A percentile compares a stretch with the other conserved stretches of the same genome.
Evolutionary conservation across 2,329 filamentous ascomycete genomes (phyloP).

Genomic region (Aureobasidium sp.): DNA sequence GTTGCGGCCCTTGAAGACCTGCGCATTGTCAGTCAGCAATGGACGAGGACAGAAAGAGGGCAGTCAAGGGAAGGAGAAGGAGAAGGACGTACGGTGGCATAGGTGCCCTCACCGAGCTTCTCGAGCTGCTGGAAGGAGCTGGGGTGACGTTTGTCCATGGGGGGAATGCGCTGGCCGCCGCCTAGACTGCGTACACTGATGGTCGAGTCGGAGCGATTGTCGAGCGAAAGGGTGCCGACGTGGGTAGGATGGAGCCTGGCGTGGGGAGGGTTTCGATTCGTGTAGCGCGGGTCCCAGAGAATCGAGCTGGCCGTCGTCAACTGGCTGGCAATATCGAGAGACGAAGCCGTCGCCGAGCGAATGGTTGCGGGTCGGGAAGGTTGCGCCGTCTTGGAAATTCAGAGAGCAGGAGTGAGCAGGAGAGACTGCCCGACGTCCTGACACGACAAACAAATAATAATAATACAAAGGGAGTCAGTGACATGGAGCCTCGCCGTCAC

Average conservation of each 20-base stretch:
- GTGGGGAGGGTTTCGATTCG: conserved; percentile 38
- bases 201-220: conserved; percentile 44
- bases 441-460: conserved; percentile 14
- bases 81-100: conserved; percentile 73
- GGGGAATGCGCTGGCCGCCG: conserved; percentile 34
- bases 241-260: conserved; percentile 41
- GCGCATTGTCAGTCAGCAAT: conserved; percentile 10
- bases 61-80: neutral
- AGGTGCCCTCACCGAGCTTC: conserved; percentile 95
- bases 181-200: conserved; percentile 44
- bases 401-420: conserved; percentile 15
- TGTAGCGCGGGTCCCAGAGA: conserved; percentile 45
- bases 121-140: conserved; percentile 99
- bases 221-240: conserved; percentile 42
- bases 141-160: conserved; percentile 90
- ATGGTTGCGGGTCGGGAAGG: conserved; percentile 19
- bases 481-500: neutral
- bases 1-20: conserved; percentile 99
- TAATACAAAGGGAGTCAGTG: neutral
- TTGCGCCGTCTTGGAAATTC: conserved; percentile 18
- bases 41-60: neutral
- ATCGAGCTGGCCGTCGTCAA: conserved; percentile 44
- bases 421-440: conserved; percentile 8
- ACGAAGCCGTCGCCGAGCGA: conserved; percentile 21
- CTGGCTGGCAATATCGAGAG: conserved; percentile 37